phyloP scores from a whole-genome alignment of 1,139 yeast species.

The Kodamaea fungicola region DNA sequence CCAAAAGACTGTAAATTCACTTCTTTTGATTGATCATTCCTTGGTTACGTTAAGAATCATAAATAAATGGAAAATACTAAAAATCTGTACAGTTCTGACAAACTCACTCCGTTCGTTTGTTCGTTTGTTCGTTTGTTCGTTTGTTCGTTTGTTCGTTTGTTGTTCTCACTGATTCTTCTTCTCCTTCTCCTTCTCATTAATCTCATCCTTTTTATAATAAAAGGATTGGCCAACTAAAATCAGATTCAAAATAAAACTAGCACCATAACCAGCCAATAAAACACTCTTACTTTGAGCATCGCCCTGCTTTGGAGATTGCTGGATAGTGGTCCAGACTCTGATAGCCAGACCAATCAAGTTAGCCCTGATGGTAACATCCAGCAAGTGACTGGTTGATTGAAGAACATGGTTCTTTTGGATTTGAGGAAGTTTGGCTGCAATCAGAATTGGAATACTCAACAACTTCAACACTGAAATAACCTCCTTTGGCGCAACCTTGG shows the following conservation, averaged over 20 bases:
- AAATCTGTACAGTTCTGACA: too few species aligned
- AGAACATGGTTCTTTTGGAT: slow-evolving; percentile 44
- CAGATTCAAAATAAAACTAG: slow-evolving; percentile 20
- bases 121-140: too few species aligned
- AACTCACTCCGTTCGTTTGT: too few species aligned
- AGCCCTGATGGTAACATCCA: slow-evolving; percentile 52
- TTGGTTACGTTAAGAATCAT: too few species aligned
- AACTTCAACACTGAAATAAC: slow-evolving; percentile 41
- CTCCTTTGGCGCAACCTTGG: slow-evolving; percentile 30
- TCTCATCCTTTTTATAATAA: slow-evolving; percentile 9
- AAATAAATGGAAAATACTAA: too few species aligned
- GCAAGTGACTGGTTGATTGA: slow-evolving; percentile 53
- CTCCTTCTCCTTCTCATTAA: slow-evolving; percentile 7
- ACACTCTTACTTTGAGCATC: slow-evolving; percentile 14
- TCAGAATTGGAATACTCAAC: slow-evolving; percentile 51
- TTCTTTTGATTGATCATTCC: too few species aligned
- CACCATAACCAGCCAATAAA: slow-evolving; percentile 23
- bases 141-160: too few species aligned
- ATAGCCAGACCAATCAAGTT: slow-evolving; percentile 53
- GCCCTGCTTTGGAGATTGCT: slow-evolving; percentile 13
- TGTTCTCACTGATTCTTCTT: not conserved
- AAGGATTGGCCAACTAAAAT: slow-evolving; percentile 20
- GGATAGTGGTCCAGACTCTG: slow-evolving; percentile 55
- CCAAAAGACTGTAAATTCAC: too few species aligned
- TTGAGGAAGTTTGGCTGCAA: slow-evolving; percentile 56